Conservation (phyloP, 2,329 filamentous ascomycete genomes). For the Ophiostoma sp. region DNA sequence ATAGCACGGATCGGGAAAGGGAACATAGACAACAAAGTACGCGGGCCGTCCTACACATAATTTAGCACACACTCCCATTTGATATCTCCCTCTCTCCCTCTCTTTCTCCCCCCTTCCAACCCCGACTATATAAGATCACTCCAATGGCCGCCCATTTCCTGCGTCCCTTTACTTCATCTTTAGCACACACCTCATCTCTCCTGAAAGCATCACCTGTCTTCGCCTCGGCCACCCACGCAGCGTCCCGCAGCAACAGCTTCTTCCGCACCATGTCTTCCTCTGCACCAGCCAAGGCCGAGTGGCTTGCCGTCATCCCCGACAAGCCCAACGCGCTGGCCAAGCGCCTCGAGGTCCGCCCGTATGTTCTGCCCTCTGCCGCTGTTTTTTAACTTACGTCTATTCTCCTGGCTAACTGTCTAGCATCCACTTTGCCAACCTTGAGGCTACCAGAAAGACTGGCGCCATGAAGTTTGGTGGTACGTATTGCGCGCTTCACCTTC, state of each 20-base stretch:
- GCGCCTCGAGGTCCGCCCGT: constrained; percentile 57
- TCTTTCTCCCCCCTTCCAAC: neutral
- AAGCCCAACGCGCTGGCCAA: constrained; percentile 55
- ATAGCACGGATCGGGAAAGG: neutral
- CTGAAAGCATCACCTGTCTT: neutral
- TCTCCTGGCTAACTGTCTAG: constrained; percentile 28
- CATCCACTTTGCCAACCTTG: constrained; percentile 53
- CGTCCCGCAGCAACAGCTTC: neutral
- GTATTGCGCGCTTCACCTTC: constrained; percentile 26
- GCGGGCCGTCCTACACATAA: neutral
- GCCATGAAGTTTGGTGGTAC: constrained; percentile 60
- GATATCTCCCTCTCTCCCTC: neutral
- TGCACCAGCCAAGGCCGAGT: constrained; percentile 46
- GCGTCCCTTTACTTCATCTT: constrained; percentile 4
- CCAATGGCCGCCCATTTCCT: constrained; percentile 10
- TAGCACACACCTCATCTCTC: neutral
- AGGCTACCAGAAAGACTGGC: constrained; percentile 48
- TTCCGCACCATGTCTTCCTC: constrained; percentile 31
- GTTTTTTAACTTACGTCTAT: neutral
- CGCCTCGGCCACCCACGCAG: too few relatives aligned
- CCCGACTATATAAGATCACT: neutral
- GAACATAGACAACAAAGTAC: neutral
- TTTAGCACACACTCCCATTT: neutral
- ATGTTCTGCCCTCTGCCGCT: constrained; percentile 30
- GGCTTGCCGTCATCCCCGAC: constrained; percentile 64